Evolutionary conservation across 2,329 filamentous ascomycete genomes (phyloP), one percentile per base, ranked within the genome.

Genomic region (Pseudogymnoascus sp.): DNA sequence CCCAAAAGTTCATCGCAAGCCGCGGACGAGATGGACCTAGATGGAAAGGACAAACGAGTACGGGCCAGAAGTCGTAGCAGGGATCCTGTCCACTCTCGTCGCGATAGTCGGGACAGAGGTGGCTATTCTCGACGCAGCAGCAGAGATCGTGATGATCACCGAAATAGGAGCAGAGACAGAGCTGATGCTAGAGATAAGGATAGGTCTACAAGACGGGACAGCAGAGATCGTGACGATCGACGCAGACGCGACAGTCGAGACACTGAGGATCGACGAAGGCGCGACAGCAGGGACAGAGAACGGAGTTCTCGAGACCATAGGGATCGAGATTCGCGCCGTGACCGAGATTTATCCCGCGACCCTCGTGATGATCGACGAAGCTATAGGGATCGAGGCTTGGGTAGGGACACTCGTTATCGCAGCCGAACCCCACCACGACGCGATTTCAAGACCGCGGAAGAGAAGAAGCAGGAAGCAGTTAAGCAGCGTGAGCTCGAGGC

Each of bases 401-500:
- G 59, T 17, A 60, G 35, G 7, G 59, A 60, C 1, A 17, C 10
- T 37, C 40, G 42, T 3, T 62, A 35, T 21, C 17, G 60, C 2
- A 63, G 56, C 46, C 56, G 62, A 17, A 33, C n/a, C 37, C 46
- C 46, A n/a, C 31, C 33, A 60, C 62, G 62, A 23, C 62, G 62
- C 17, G 46, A 44, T 33, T 53, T 42, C 9, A 62, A 64, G 26
- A 62, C 62, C 10, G 44, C 63, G 23, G 72, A 72, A 62, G 64
- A 67, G 19, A 67, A 83, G 79, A 87, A 87, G 71, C 80, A 82
- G 67, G 81, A 82, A 64, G 83, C 86, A 68, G 83, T 85, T 62
- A 83, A 80, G 71, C 83, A 85, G 70, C 80, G 84, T 60, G 84
- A 87, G 71, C 81, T 81, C 66, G 84, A 87, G 72, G 85, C 85